Conservation (phyloP, 2,329 filamentous ascomycete species). For the Trichoderma simmonsii region DNA sequence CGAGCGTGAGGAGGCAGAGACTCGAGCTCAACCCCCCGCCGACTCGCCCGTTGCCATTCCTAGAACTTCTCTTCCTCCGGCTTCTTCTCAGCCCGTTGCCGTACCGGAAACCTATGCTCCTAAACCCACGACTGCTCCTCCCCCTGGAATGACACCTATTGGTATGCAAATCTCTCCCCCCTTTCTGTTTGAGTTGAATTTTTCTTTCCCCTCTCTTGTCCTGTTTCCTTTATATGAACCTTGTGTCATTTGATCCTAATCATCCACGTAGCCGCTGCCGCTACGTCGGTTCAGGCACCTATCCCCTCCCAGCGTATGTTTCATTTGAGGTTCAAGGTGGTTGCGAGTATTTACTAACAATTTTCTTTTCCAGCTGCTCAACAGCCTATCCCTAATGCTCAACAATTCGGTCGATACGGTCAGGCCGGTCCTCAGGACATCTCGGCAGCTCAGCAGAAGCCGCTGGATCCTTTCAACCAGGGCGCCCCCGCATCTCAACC, state of each 20-base stretch:
- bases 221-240: neutral
- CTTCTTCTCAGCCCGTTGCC: slow-evolving; percentile 50
- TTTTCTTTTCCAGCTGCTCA: slow-evolving; percentile 33
- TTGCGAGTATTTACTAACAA: slow-evolving; percentile 18
- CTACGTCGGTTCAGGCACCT: slow-evolving; percentile 28
- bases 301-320: slow-evolving; percentile 30
- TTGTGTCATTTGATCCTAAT: slow-evolving; percentile 16
- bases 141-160: slow-evolving; percentile 35
- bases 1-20: slow-evolving; percentile 92
- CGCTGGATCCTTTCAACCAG: slow-evolving; percentile 81
- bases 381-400: slow-evolving; percentile 55
- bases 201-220: neutral
- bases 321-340: neutral
- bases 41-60: slow-evolving; percentile 87
- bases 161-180: slow-evolving; percentile 26
- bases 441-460: slow-evolving; percentile 64
- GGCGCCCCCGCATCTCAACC: slow-evolving; percentile 44
- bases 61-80: slow-evolving; percentile 80
- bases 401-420: slow-evolving; percentile 68
- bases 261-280: slow-evolving; percentile 21
- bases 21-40: slow-evolving; percentile 85
- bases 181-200: neutral
- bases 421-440: slow-evolving; percentile 60
- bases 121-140: slow-evolving; percentile 49
- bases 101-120: slow-evolving; percentile 56